A percentile compares a stretch with the other conserved stretches of the same genome.
Evolutionary conservation across 2,329 filamentous ascomycete genomes (phyloP).

Genomic region (Botrytis medusae): DNA sequence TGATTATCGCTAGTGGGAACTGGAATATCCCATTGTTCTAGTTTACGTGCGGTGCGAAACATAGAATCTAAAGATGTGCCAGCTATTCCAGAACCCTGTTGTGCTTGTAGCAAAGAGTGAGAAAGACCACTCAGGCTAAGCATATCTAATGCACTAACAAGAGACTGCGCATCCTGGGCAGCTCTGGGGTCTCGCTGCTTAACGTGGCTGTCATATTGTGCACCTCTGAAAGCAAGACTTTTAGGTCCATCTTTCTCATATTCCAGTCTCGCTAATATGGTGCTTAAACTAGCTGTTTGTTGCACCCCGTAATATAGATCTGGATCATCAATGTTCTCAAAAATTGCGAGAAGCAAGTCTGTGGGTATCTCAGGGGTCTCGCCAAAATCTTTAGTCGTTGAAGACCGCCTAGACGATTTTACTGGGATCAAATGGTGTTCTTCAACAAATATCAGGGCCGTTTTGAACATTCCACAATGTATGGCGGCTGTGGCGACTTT

Average conservation of each 20-base stretch:
- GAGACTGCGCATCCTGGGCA: constrained; percentile 61
- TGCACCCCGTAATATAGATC: constrained; percentile 93
- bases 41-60: constrained; percentile 73
- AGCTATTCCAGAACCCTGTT: constrained; percentile 59
- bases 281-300: constrained; percentile 72
- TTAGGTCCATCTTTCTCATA: constrained; percentile 87
- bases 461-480: constrained; percentile 81
- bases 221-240: constrained; percentile 85
- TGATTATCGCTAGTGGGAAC: constrained; percentile 65
- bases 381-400: constrained; percentile 48
- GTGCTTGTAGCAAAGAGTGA: constrained; percentile 70
- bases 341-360: constrained; percentile 76
- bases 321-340: constrained; percentile 90
- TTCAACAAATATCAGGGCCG: constrained; percentile 81
- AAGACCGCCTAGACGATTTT: constrained; percentile 66
- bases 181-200: constrained; percentile 57
- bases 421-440: constrained; percentile 59
- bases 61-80: constrained; percentile 66
- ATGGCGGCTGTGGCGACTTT: constrained; percentile 70
- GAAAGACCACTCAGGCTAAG: constrained; percentile 86
- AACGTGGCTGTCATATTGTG: constrained; percentile 84
- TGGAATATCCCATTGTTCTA: constrained; percentile 91
- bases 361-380: constrained; percentile 50
- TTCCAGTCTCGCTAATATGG: constrained; percentile 78
- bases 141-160: constrained; percentile 74